Base-by-base conservation (phyloP, 345 rosid genomes). In the Gossypium turneri region DNA sequence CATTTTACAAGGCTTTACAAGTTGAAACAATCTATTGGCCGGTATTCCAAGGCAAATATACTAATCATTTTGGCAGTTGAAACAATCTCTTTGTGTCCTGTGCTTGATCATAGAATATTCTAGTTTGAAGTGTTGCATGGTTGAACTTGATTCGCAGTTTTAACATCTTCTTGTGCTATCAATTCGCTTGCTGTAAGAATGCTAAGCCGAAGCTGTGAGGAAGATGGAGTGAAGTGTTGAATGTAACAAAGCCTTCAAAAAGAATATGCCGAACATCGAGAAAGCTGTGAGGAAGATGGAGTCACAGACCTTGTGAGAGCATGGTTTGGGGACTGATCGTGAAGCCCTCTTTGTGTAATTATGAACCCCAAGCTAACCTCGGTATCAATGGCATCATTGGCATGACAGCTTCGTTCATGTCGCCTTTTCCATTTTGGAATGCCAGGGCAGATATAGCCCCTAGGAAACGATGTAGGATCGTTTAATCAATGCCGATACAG, bases 201-300 rank as follows among this genome's bases (percentile, higher is more conserved):
- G 98, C 97, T 74, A 85, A 20, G 63, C 65, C 22, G 34, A 85
- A 80, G 76, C 41, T 5, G 41, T 5, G 84, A 82, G 81, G 90
- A 86, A 87, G 84, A 89, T 91, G 98, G 84, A 90, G 77, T 84
- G 6, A 34, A 34, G 38, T 34, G 38, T 4, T 4, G 38, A 34
- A 34, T 34, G 41, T 34, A 94, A n/a, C 98, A 94, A 59, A 89
- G 98, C 97, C 38, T 29, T 29, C 38, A 29, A 29, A 0, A 29
- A 29, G 38, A 29, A 86, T 59, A 79, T 92, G 51, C 81, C 94
- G 47, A 88, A 89, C 56, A 84, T 94, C 56, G 92, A 94, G 72
- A 73, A 87, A 66, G 98, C 98, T 64, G 78, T 92, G 68, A 77
- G 71, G 84, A 86, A 87, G 84, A 90, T 92, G 98, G 84, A 91